A percentile compares a stretch with the other conserved stretches of the same genome.
These are phyloP conservation scores for Leishmania arabica DNA, from an alignment of 208 protist species.

Conservation along the genomic window DNA sequence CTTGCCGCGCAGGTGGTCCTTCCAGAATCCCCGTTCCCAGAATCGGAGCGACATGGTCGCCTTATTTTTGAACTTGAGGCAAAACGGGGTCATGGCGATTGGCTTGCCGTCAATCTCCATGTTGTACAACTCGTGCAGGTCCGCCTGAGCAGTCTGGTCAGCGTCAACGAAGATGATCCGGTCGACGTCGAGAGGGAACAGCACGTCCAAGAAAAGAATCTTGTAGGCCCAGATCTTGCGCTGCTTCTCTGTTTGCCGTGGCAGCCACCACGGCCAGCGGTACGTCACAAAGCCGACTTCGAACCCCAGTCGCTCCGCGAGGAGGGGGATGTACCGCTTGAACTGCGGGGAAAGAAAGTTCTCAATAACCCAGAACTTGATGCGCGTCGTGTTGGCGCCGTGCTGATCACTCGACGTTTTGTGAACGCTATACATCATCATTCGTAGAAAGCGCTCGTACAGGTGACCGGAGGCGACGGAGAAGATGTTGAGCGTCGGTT, in stretches of 20 bases:
- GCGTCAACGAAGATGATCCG: conserved; percentile 99
- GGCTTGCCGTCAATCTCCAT: conserved; percentile 95
- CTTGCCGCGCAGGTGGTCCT: conserved; percentile 87
- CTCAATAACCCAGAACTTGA: conserved; percentile 99
- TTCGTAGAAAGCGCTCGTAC: conserved; percentile 99
- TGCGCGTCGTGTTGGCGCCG: conserved; percentile 74
- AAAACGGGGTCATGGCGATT: conserved; percentile 98
- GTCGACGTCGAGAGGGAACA: conserved; percentile 98
- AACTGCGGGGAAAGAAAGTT: conserved; percentile 98
- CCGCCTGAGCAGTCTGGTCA: conserved; percentile 94
- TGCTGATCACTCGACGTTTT: conserved; percentile 85
- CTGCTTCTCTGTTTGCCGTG: conserved; percentile 97
- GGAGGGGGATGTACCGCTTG: conserved; percentile 89
- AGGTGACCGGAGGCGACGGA: conserved; percentile 97
- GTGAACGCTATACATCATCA: conserved; percentile 98
- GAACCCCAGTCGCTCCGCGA: conserved; percentile 94
- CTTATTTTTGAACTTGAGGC: conserved; percentile 76
- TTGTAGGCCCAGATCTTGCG: conserved; percentile 99
- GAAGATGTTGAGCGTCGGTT: conserved; percentile 98
- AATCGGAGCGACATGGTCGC: conserved; percentile 95
- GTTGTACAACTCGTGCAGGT: conserved; percentile 96
- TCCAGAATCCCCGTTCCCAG: conserved; percentile 96
- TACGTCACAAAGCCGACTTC: conserved; percentile 97
- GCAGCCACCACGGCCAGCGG: conserved; percentile 98
- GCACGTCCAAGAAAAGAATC: conserved; percentile 99